Conservation (phyloP, 805 yeast species). For the Candida dajiaensis region DNA sequence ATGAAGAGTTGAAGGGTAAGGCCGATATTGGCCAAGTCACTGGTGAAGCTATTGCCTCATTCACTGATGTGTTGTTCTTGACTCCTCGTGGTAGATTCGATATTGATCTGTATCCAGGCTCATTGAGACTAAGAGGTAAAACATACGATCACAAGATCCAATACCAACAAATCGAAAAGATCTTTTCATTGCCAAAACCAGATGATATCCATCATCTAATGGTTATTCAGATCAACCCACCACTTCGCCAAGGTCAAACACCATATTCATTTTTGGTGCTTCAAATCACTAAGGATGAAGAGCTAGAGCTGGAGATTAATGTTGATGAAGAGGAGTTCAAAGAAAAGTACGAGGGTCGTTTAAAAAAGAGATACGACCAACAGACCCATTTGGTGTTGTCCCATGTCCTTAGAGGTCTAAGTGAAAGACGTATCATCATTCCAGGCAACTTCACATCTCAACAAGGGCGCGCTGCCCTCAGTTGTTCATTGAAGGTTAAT, state of each 20-base stretch:
- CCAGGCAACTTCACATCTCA: slow-evolving; percentile 80
- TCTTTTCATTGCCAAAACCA: slow-evolving; percentile 88
- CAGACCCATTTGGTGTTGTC: slow-evolving; percentile 82
- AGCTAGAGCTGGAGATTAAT: slow-evolving; percentile 83
- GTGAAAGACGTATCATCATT: slow-evolving; percentile 76
- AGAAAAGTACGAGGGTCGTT: slow-evolving; percentile 64
- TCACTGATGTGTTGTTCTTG: slow-evolving; percentile 82
- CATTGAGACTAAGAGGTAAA: slow-evolving; percentile 90
- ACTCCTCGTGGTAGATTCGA: slow-evolving; percentile 99
- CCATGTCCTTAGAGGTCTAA: slow-evolving; percentile 83
- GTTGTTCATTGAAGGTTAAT: slow-evolving; percentile 89
- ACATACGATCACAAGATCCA: slow-evolving; percentile 96
- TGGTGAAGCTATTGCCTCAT: slow-evolving; percentile 92
- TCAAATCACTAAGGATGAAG: slow-evolving; percentile 88
- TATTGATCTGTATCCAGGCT: slow-evolving; percentile 83
- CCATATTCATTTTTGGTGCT: slow-evolving; percentile 87
- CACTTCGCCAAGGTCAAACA: slow-evolving; percentile 96
- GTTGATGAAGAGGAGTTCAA: slow-evolving; percentile 78
- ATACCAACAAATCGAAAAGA: slow-evolving; percentile 82
- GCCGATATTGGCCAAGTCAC: slow-evolving; percentile 94
- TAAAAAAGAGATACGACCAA: slow-evolving; percentile 72
- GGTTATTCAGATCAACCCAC: slow-evolving; percentile 91
- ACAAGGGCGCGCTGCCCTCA: slow-evolving; percentile 76
- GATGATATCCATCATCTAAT: slow-evolving; percentile 88
- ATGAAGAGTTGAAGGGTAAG: slow-evolving; percentile 84